Base-by-base conservation (phyloP, 2,329 filamentous ascomycete genomes). In the Aspergillus quadricinctus region DNA sequence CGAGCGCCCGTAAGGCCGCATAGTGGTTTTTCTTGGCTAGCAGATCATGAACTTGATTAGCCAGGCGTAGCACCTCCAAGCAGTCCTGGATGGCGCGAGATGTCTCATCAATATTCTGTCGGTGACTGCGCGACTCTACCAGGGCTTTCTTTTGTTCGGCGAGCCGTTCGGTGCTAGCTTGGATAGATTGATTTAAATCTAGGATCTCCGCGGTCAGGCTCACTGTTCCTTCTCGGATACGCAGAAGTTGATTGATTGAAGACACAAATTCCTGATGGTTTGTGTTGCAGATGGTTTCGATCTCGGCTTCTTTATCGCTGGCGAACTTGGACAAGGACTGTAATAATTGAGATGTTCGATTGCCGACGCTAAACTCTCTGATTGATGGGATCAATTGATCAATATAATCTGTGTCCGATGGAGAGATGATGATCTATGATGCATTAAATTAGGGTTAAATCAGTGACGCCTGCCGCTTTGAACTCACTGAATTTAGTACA, bases 221-320 rank as follows among this genome's bases (percentile, higher is more conserved):
- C 43, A 96, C 91, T 0, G 93, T 97, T 43, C 91, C 92, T 73
- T 97, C 90, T 53, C 93, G 88, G 52, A 97, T 92, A 57, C 86
- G 84, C 65, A 97, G 89, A n/a, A 99, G 83, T 69, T 95, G 91
- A 67, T 94, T 95, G 64, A 99, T 92, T 0, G 93, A 97, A 62
- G 85, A 86, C 35, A 97, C 88, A 69, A 99, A 99, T 68, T 97
- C 94, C 69, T 97, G 93, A 69, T 99, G 94, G 67, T 97, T 96
- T 10, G 90, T 93, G 67, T 96, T 87, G 66, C 94, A 96, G 66
- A 97, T 95, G 23, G 85, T 85, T 76, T 99, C 94, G 62, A 99
- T 97, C 66, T 97, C 92, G 14, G 84, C 77, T 73, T 99, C 94
- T 58, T 92, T 88, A 49, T 94, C 90, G 64, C 88, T 87, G 35